Evolutionary conservation across 352 stramenopile species (phyloP).

Genomic region (Thalassiosira ordinaria): DNA sequence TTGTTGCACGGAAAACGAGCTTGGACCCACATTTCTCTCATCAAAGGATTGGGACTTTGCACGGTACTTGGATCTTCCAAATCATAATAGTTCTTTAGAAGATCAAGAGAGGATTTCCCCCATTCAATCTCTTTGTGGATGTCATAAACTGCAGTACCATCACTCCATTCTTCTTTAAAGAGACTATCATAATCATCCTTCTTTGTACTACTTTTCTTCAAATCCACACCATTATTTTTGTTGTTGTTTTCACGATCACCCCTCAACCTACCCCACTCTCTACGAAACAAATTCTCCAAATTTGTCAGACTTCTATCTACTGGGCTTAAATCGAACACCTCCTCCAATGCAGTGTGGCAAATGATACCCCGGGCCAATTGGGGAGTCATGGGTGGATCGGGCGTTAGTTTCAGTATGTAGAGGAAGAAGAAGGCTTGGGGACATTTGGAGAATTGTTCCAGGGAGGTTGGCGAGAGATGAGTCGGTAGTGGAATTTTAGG

Average conservation of each 20-base stretch:
- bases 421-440: slow-evolving; percentile 84
- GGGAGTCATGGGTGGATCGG: slow-evolving; percentile 53
- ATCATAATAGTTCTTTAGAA: slow-evolving; percentile 82
- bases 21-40: slow-evolving; percentile 80
- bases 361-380: slow-evolving; percentile 72
- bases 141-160: slow-evolving; percentile 40
- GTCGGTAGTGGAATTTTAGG: slow-evolving; percentile 68
- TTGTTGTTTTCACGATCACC: slow-evolving; percentile 20
- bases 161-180: slow-evolving; percentile 50
- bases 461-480: slow-evolving; percentile 74
- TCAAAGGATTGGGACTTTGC: slow-evolving; percentile 60
- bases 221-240: slow-evolving; percentile 1
- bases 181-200: slow-evolving; percentile 66
- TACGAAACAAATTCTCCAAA: slow-evolving; percentile 81
- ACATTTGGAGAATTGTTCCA: slow-evolving; percentile 78
- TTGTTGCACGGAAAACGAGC: slow-evolving; percentile 54
- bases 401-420: slow-evolving; percentile 67
- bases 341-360: slow-evolving; percentile 78
- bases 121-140: slow-evolving; percentile 74
- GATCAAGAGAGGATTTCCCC: slow-evolving; percentile 68
- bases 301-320: slow-evolving; percentile 68
- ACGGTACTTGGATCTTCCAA: slow-evolving; percentile 72
- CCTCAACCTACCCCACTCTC: slow-evolving; percentile 55
- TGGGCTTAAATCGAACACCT: slow-evolving; percentile 78
- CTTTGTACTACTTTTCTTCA: slow-evolving; percentile 35